A percentile compares a stretch with the other conserved stretches of the same genome.
Evolutionary conservation across 331 rosid species (phyloP).

Genomic region (Quercus lobata): DNA sequence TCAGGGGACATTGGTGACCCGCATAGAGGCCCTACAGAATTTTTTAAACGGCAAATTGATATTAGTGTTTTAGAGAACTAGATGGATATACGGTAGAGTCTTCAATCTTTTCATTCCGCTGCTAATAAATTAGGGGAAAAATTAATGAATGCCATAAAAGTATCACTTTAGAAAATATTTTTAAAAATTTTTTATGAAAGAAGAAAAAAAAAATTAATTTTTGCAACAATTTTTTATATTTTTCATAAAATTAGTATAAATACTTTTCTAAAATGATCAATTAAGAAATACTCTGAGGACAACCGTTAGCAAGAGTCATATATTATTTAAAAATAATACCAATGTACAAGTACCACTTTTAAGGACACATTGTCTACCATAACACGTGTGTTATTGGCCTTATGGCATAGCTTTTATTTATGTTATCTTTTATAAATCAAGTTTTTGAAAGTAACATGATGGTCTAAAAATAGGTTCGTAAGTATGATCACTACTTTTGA

Average conservation of each 20-base stretch:
- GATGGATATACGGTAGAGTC: neutral
- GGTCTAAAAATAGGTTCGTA: neutral
- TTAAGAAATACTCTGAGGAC: rapidly evolving
- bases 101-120: neutral
- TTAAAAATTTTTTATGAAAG: too few relatives aligned
- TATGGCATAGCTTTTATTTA: neutral
- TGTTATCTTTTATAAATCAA: neutral
- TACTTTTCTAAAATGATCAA: too few relatives aligned
- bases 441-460: neutral
- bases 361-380: neutral
- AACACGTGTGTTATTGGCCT: neutral
- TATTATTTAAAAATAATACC: neutral
- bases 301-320: too few relatives aligned
- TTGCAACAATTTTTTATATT: too few relatives aligned
- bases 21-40: neutral
- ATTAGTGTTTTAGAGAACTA: too few relatives aligned
- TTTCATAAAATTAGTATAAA: too few relatives aligned
- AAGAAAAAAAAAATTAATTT: too few relatives aligned
- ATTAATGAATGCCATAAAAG: too few relatives aligned
- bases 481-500: neutral
- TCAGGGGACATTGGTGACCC: neutral
- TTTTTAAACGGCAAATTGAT: neutral
- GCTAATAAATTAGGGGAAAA: neutral
- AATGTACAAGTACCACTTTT: neutral
- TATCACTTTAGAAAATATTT: too few relatives aligned